Evolutionary conservation across 768 basidiomycete species (phyloP).

Genomic region (Suillus lakei): DNA sequence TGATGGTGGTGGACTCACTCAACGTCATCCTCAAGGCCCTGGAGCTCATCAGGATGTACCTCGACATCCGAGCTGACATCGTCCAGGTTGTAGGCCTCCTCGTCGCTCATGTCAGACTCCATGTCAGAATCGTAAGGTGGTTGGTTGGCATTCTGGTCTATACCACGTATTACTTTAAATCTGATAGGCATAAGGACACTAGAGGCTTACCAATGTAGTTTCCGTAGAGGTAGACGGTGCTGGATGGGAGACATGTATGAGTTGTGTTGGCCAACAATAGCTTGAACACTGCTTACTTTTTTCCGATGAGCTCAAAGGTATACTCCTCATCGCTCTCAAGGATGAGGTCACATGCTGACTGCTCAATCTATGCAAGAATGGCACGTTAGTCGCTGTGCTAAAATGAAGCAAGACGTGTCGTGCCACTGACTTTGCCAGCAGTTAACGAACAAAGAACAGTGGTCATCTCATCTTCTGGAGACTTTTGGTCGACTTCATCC

Average conservation of each 20-base stretch:
- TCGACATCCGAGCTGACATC: slow-evolving; percentile 88
- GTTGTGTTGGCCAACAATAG: not conserved
- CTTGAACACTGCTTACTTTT: slow-evolving; percentile 63
- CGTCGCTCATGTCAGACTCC: slow-evolving; percentile 48
- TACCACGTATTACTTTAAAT: slow-evolving; percentile 8
- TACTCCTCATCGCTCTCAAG: slow-evolving; percentile 71
- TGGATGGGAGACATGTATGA: slow-evolving; percentile 29
- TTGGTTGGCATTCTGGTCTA: slow-evolving; percentile 60
- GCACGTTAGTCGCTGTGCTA: slow-evolving; percentile 6
- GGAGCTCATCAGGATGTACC: slow-evolving; percentile 62
- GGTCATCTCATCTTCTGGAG: slow-evolving; percentile 44
- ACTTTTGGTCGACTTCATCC: slow-evolving; percentile 43
- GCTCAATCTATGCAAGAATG: slow-evolving; percentile 64
- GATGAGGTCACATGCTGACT: slow-evolving; percentile 70
- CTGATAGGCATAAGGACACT: not conserved
- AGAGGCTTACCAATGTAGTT: slow-evolving; percentile 74
- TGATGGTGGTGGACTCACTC: slow-evolving; percentile 42
- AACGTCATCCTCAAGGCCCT: slow-evolving; percentile 47
- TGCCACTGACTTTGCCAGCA: slow-evolving; percentile 69
- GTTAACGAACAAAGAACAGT: slow-evolving; percentile 81
- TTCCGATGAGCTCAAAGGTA: slow-evolving; percentile 73
- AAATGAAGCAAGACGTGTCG: not conserved
- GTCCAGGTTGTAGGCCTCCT: slow-evolving; percentile 61
- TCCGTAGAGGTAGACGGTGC: slow-evolving; percentile 78
- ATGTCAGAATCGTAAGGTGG: slow-evolving; percentile 54